These are phyloP conservation scores for Scutellaria baicalensis DNA, from an alignment of 257 asterid species.

Conservation along the genomic window DNA sequence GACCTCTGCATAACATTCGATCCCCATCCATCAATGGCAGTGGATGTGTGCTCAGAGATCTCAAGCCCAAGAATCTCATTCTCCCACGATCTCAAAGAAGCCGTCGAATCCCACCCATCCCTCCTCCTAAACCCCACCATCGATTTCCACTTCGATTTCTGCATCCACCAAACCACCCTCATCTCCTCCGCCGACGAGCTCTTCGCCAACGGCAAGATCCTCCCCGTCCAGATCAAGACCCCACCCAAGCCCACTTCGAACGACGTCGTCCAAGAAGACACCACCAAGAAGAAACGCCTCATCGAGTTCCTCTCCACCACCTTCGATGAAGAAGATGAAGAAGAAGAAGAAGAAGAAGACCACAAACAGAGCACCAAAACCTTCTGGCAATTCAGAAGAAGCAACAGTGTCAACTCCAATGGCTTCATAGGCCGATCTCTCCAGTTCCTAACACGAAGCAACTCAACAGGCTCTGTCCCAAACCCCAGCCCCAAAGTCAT, in stretches of 20 bases:
- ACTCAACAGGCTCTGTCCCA: constrained; percentile 80
- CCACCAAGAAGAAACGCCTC: constrained; percentile 41
- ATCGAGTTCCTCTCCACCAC: constrained; percentile 51
- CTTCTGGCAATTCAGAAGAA: constrained; percentile 76
- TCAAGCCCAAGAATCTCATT: constrained; percentile 74
- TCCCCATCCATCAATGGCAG: constrained; percentile 43
- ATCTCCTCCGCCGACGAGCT: constrained; percentile 78
- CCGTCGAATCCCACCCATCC: constrained; percentile 26
- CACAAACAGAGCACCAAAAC: constrained; percentile 28
- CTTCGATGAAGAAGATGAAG: constrained; percentile 30
- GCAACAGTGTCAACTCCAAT: constrained; percentile 56
- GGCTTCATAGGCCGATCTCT: constrained; percentile 44
- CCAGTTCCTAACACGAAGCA: constrained; percentile 59
- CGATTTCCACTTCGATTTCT: constrained; percentile 70
- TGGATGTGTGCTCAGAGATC: constrained; percentile 53
- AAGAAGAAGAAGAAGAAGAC: too few species aligned
- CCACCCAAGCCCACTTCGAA: background rate
- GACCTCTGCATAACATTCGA: too few species aligned
- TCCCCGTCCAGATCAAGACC: constrained; percentile 49
- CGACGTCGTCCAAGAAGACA: background rate
- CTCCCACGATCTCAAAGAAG: constrained; percentile 57
- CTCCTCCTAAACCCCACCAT: constrained; percentile 42
- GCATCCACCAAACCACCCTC: constrained; percentile 22
- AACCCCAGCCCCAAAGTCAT: constrained; percentile 39
- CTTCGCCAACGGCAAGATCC: constrained; percentile 76